These are phyloP conservation scores for Ophiosphaerella herpotricha DNA, from an alignment of 2,329 filamentous ascomycete species.

Conservation along the genomic window DNA sequence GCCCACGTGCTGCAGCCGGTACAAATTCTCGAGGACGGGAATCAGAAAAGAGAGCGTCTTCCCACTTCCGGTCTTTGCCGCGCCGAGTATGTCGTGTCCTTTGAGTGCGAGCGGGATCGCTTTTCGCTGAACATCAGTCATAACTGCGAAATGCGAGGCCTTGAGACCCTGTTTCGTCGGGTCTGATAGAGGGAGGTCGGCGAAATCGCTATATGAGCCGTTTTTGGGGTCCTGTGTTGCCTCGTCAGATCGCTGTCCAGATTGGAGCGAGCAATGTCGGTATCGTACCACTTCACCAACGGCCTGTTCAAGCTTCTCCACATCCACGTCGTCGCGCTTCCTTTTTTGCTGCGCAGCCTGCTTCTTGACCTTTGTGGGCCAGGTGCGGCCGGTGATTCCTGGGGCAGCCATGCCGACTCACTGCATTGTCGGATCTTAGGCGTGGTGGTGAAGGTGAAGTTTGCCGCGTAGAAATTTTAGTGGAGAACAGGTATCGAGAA, in stretches of 20 bases:
- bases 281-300: constrained; percentile 49
- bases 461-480: constrained; percentile 29
- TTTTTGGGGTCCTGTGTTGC: constrained; percentile 62
- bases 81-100: constrained; percentile 85
- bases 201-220: constrained; percentile 68
- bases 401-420: constrained; percentile 31
- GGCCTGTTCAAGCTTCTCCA: constrained; percentile 51
- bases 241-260: constrained; percentile 12
- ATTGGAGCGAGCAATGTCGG: not conserved
- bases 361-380: constrained; percentile 61
- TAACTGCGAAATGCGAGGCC: constrained; percentile 81
- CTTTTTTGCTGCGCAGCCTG: constrained; percentile 57
- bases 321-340: constrained; percentile 58
- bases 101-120: constrained; percentile 89
- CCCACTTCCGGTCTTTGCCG: constrained; percentile 92
- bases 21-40: constrained; percentile 89
- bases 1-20: constrained; percentile 86
- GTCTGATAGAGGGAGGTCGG: constrained; percentile 82
- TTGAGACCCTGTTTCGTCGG: constrained; percentile 80
- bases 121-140: constrained; percentile 89
- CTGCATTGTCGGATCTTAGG: constrained; percentile 8
- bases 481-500: constrained; percentile 16
- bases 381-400: constrained; percentile 49
- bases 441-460: constrained; percentile 1
- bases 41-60: constrained; percentile 94